phyloP scores from a whole-genome alignment of 2,329 filamentous ascomycete genomes.

The Fusarium tricinctum region DNA sequence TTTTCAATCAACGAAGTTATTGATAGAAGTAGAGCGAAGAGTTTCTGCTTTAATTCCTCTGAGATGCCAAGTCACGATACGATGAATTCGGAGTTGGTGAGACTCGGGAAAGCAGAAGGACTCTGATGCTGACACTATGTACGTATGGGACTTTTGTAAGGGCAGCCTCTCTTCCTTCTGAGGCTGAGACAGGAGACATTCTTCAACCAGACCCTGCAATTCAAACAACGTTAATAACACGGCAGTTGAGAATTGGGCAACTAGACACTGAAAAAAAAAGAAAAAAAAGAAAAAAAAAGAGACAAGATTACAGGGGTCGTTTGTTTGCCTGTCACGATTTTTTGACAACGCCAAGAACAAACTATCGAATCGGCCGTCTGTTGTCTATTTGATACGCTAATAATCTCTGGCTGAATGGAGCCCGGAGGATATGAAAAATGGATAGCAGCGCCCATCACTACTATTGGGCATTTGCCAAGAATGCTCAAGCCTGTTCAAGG shows the following conservation, averaged over 20 bases:
- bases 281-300: too few species aligned
- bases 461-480: slow-evolving; percentile 20
- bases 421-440: slow-evolving; percentile 20
- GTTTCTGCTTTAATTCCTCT: not conserved
- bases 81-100: not conserved
- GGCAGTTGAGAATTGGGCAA: not conserved
- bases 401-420: not conserved
- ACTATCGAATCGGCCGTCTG: slow-evolving; percentile 7
- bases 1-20: too few species aligned
- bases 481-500: slow-evolving; percentile 20
- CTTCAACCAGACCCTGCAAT: not conserved
- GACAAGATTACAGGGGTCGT: slow-evolving; percentile 4
- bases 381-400: slow-evolving; percentile 14
- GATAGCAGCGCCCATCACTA: slow-evolving; percentile 13
- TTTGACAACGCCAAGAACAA: slow-evolving; percentile 21
- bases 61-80: not conserved
- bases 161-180: not conserved
- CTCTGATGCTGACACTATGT: too few species aligned
- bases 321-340: slow-evolving; percentile 11
- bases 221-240: not conserved
- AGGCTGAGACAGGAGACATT: slow-evolving; percentile 10
- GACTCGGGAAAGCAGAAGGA: not conserved
- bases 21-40: too few species aligned
- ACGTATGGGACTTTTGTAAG: slow-evolving; percentile 14
- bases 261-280: not conserved